phyloP scores from a whole-genome alignment of 2,329 filamentous ascomycete species.

The Macrophomina phaseolina region DNA sequence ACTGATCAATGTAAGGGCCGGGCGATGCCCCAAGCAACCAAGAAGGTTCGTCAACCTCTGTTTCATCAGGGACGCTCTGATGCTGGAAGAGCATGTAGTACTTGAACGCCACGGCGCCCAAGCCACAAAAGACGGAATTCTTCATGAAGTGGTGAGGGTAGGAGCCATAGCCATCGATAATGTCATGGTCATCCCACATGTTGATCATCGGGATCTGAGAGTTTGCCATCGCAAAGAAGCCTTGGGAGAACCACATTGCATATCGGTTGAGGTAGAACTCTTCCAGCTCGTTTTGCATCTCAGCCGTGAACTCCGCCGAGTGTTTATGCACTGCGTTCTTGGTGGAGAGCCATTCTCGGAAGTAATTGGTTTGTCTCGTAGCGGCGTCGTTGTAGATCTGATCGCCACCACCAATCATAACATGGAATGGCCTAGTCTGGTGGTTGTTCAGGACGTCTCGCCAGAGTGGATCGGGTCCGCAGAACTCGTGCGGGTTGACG shows the following conservation, averaged over 20 bases:
- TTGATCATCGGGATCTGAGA: slow-evolving; percentile 98
- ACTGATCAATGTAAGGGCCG: slow-evolving; percentile 89
- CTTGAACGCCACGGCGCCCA: slow-evolving; percentile 93
- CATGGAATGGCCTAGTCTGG: slow-evolving; percentile 90
- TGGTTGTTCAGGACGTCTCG: slow-evolving; percentile 93
- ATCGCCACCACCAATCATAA: slow-evolving; percentile 97
- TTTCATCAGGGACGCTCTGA: slow-evolving; percentile 83
- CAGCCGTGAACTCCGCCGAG: slow-evolving; percentile 74
- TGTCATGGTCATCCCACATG: slow-evolving; percentile 89
- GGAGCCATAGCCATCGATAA: slow-evolving; percentile 76
- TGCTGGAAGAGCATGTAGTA: slow-evolving; percentile 99
- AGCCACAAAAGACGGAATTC: slow-evolving; percentile 84
- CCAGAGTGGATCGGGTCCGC: slow-evolving; percentile 95
- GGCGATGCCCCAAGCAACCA: slow-evolving; percentile 82
- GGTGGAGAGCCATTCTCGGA: slow-evolving; percentile 83
- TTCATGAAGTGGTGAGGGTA: slow-evolving; percentile 93
- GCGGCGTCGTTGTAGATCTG: slow-evolving; percentile 95
- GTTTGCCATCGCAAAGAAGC: slow-evolving; percentile 88
- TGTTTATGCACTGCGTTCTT: slow-evolving; percentile 83
- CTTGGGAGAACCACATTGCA: slow-evolving; percentile 94
- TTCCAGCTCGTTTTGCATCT: slow-evolving; percentile 89
- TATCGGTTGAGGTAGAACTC: slow-evolving; percentile 88
- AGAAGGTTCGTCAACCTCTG: slow-evolving; percentile 82
- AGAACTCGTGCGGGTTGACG: slow-evolving; percentile 79
- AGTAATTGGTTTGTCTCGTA: slow-evolving; percentile 74